Percentiles rank a stretch among this genome's conserved stretches.
phyloP scores from a whole-genome alignment of 768 basidiomycete species.

The Clitopilus hobsonii region DNA sequence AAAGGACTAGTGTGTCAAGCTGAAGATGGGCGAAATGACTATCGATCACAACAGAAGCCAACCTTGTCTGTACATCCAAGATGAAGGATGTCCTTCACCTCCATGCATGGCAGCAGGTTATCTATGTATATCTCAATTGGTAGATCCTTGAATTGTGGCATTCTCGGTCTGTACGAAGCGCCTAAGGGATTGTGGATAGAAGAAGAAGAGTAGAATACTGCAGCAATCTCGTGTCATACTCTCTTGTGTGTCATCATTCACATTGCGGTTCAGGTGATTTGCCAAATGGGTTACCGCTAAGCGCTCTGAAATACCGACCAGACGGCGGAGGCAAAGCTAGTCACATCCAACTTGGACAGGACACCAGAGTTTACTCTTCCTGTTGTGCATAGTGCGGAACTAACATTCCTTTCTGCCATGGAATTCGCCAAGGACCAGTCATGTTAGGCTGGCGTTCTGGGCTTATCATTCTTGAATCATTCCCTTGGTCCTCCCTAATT shows the following conservation, averaged over 20 bases:
- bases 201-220: too few species aligned
- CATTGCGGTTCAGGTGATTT: neutral
- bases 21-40: neutral
- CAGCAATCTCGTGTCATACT: too few species aligned
- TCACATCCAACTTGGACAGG: too few species aligned
- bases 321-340: neutral
- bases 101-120: conserved; percentile 56
- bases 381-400: too few species aligned
- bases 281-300: neutral
- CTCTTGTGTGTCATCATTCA: neutral
- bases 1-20: conserved; percentile 40
- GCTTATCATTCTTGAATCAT: too few species aligned
- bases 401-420: too few species aligned
- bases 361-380: too few species aligned
- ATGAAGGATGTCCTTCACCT: conserved; percentile 48
- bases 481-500: too few species aligned
- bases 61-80: conserved; percentile 61
- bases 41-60: neutral
- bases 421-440: too few species aligned
- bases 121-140: conserved; percentile 80
- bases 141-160: conserved; percentile 28
- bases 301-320: neutral
- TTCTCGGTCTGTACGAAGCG: too few species aligned
- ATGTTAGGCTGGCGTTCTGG: too few species aligned
- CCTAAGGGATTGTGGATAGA: too few species aligned